Evolutionary conservation across 257 asterid species (phyloP).

Genomic region (Solanum ahanhuiri): DNA sequence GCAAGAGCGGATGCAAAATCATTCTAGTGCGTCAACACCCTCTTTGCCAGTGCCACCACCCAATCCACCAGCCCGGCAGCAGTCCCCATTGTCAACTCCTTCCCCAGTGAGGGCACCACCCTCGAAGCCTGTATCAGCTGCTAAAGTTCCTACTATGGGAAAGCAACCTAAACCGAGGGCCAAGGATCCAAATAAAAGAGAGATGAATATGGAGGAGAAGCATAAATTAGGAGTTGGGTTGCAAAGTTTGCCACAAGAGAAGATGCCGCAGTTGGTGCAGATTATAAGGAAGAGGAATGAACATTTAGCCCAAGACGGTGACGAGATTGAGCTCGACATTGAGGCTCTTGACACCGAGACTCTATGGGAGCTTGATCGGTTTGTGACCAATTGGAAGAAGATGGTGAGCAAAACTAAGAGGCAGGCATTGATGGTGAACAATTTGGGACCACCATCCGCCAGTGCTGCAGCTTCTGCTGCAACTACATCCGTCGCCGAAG

Average conservation of each 20-base stretch:
- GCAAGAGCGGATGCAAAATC: conserved; percentile 46
- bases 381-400: conserved; percentile 96
- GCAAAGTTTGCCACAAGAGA: conserved; percentile 92
- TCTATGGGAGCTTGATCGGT: conserved; percentile 93
- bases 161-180: conserved; percentile 95
- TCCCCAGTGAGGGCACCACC: conserved; percentile 55
- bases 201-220: conserved; percentile 91
- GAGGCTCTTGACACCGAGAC: conserved; percentile 93
- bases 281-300: conserved; percentile 79
- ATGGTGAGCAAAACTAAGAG: conserved; percentile 87
- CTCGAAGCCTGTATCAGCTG: conserved; percentile 21
- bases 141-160: conserved; percentile 9
- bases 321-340: conserved; percentile 95
- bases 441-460: conserved; percentile 13
- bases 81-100: conserved; percentile 21
- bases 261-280: conserved; percentile 86
- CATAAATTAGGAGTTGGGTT: conserved; percentile 83
- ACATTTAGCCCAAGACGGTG: conserved; percentile 90
- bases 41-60: conserved; percentile 21
- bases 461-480: conserved; percentile 23
- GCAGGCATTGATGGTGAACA: conserved; percentile 61
- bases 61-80: conserved; percentile 21
- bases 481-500: conserved; percentile 27
- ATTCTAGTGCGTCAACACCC: conserved; percentile 62
- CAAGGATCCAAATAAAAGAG: conserved; percentile 75